These are phyloP conservation scores for Aspergillus sp. DNA, from an alignment of 2,329 filamentous ascomycete species.

Conservation along the genomic window DNA sequence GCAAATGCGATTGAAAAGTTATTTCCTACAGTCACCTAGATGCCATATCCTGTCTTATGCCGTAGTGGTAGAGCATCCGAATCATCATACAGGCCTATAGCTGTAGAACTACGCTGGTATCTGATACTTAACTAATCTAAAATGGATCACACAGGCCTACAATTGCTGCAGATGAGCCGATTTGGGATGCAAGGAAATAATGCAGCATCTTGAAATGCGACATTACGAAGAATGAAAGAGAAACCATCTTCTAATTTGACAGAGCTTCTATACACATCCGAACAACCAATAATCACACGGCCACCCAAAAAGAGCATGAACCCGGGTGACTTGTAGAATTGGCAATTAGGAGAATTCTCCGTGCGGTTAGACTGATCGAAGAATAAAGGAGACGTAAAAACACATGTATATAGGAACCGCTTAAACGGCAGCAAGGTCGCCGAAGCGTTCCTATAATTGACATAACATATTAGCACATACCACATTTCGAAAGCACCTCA, in stretches of 20 bases:
- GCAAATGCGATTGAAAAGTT: too few species aligned
- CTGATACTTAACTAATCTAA: too few species aligned
- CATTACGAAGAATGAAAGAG: constrained; percentile 9
- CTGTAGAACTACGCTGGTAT: too few species aligned
- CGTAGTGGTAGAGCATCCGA: too few species aligned
- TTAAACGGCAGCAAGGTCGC: constrained; percentile 92
- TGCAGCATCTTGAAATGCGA: background rate
- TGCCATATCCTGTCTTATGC: too few species aligned
- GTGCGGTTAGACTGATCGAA: constrained; percentile 23
- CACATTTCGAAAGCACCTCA: background rate
- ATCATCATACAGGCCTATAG: too few species aligned
- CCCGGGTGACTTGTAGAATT: constrained; percentile 15
- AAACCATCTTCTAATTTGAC: constrained; percentile 28
- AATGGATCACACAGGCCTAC: too few species aligned
- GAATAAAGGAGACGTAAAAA: constrained; percentile 22
- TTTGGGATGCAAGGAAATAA: background rate
- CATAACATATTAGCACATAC: background rate
- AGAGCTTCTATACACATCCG: constrained; percentile 35
- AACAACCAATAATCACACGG: constrained; percentile 23
- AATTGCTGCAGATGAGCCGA: background rate
- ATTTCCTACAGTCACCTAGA: too few species aligned
- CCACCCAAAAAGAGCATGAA: constrained; percentile 15
- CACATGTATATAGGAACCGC: constrained; percentile 26
- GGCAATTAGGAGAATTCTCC: constrained; percentile 21
- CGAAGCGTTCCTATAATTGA: constrained; percentile 80